Base-by-base conservation (phyloP, 805 yeast species). In the Kurtzmaniella cleridarum region DNA sequence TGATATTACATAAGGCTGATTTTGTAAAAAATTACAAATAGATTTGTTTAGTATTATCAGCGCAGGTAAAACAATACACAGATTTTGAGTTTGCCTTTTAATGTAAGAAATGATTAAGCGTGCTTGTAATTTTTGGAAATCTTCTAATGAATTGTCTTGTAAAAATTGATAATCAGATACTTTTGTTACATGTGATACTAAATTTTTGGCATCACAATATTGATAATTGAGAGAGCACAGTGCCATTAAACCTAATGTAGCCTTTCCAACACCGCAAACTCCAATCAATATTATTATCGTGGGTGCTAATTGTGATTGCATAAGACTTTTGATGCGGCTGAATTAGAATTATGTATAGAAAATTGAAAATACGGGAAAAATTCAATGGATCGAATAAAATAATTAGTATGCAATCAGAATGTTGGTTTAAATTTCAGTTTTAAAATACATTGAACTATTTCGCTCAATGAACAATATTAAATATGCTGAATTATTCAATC, bases 211-310 rank as follows among this genome's bases (percentile, higher is more conserved):
- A 30, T 46, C 53, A 14, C 47, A 33, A 32, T 42, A 45, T 10
- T 39, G 26, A 37, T 34, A 47, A 17, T 43, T 42, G 27, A 49
- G 37, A 14, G 47, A 42, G 8, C 48, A 46, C 44, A 42, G 42
- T 10, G 51, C 48, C 47, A 49, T 47, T 20, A 49, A 42, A 4
- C 48, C 50, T 16, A 49, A 38, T 3, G 50, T 49, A 13, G 51
- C 46, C 34, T 46, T 49, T 7, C 53, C 53, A 12, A 43, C 49
- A 3, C 53, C 53, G 30, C 53, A 41, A 10, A 47, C 41, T 9
- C 53, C 53, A 3, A 45, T 42, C 10, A 49, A 36, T 9, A 48
- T 42, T 15, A 46, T 37, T 12, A 28, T 30, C 10, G 27, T 28
- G 3, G 36, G 26, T 31, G 24, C 7, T 8, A 20, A 20, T 20